Evolutionary conservation across 2,329 filamentous ascomycete species (phyloP), one percentile per base, ranked within the genome.

Genomic region (Ophiostoma triangulosporum): DNA sequence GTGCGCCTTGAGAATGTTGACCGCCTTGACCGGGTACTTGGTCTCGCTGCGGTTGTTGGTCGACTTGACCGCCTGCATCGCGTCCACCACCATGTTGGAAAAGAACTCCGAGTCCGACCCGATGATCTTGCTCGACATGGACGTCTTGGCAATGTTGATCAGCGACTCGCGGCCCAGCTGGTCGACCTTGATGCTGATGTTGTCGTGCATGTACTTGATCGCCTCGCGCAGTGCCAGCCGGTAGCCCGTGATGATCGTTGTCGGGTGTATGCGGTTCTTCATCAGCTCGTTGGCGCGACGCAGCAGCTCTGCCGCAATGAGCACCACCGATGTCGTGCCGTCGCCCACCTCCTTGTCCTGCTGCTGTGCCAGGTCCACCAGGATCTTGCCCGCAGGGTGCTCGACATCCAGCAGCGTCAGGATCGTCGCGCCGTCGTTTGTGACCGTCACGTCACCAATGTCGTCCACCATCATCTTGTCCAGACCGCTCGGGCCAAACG

Each of bases 401-500:
- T 98, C 91, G 65, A 98, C 90, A 66, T 97, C 93, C 66, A 98
- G 80, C 65, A 98, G 77, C 68, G 82, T 88, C 61, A 98, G 81
- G 64, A 98, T 98, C 32, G 93, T 98, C 53, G 93, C 93, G 66
- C 93, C 93, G 70, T 98, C 93, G 71, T 98, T 98, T 61, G 93
- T 98, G 56, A 98, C 93, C 57, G 93, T 98, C 56, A 98, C 93
- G 74, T 98, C 93, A 45, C 51, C 54, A 56, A 98, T 97, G 68
- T 98, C 93, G 73, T 98, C 93, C 63, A 98, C 93, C 93, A 98
- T 97, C 93, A 98, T 98, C 80, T 98, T 98, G 69, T 98, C 93
- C 61, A 98, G 79, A 49, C 93, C 93, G 58, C 88, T 95, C 51
- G 93, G 93, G 54, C 93, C 93, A 67, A 98, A 98, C 15, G 93